Percentiles rank a stretch among this genome's conserved stretches.
Conservation (phyloP, 106 monocot genomes). For the Dendrobium nobile region DNA sequence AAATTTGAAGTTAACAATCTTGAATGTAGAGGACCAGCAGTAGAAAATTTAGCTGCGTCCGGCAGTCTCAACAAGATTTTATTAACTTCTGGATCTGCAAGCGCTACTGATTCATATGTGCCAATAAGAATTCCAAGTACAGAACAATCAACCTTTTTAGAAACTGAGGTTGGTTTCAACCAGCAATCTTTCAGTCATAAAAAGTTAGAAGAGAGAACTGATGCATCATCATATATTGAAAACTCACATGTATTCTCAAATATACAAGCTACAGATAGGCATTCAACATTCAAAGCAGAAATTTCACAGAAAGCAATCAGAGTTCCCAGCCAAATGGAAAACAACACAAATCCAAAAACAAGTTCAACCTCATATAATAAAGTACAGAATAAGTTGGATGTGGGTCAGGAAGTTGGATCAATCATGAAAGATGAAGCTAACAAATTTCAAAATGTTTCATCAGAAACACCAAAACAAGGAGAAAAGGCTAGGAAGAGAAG, state of each 20-base stretch:
- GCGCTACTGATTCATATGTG: conserved; percentile 9
- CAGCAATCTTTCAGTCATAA: conserved; percentile 6
- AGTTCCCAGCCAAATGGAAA: conserved; percentile 6
- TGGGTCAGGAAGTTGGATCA: conserved; percentile 2
- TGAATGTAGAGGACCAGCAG: neutral
- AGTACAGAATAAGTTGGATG: neutral
- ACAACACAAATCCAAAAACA: neutral
- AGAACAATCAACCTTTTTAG: conserved; percentile 7
- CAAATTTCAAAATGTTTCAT: conserved; percentile 16
- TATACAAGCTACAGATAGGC: neutral
- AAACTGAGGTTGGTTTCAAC: neutral
- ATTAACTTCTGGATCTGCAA: neutral
- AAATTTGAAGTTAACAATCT: neutral
- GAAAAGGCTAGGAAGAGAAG: conserved; percentile 20
- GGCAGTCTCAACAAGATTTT: neutral
- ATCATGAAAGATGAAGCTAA: conserved; percentile 13
- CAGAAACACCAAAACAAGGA: conserved; percentile 21
- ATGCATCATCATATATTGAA: conserved; percentile 6
- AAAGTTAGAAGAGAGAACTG: conserved; percentile 1
- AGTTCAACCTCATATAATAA: neutral
- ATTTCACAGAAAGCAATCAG: neutral
- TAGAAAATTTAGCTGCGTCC: conserved; percentile 8
- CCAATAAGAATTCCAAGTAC: conserved; percentile 7
- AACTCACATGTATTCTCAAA: neutral
- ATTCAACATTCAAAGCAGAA: conserved; percentile 9